Evolutionary conservation across 2,329 filamentous ascomycete species (phyloP), one percentile per base, ranked within the genome.

Genomic region (Aspergillus sp.): DNA sequence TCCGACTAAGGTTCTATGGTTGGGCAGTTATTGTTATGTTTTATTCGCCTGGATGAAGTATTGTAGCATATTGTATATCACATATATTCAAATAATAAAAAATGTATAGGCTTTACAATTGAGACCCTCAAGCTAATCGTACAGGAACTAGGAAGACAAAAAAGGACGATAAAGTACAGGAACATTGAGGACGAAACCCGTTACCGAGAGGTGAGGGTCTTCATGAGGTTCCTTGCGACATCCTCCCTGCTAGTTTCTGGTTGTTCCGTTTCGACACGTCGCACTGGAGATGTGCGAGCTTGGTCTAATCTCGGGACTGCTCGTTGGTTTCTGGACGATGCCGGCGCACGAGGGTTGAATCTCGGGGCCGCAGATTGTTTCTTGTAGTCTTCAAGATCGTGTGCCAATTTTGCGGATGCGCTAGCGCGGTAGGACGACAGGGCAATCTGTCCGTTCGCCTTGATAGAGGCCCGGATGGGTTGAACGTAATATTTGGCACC

Each of bases 401-500:
- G 74, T 11, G 73, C 71, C 15, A 71, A 66, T 59, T 73, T 73
- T 7, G 70, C 55, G 17, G 64, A 65, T n/a, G 68, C 61, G 39
- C 66, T 71, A 12, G 73, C 72, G 30, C 71, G 68, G 55, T 66
- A 67, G 18, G 69, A 71, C 13, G 67, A 62, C 47, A 83, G 70
- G 4, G 65, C 64, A 56, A 83, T 75, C 38, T 71, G 73, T 36
- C 80, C 80, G 11, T 74, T 66, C 18, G 78, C 73, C 58, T 80
- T 73, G 34, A 83, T 69, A 44, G 66, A 69, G 20, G 80, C 82
- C 41, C 74, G 76, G 43, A 73, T 68, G 2, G 82, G 79, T 17
- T 77, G 74, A 22, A 83, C 79, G 73, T 76, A 79, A 55, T 83
- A 70, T 63, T 84, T 85, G 55, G 76, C 77, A 53, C 83, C 83